Evolutionary conservation across 108 stramenopile genomes (phyloP), one percentile per base, ranked within the genome.

Genomic region (Skeletonema marinoi): DNA sequence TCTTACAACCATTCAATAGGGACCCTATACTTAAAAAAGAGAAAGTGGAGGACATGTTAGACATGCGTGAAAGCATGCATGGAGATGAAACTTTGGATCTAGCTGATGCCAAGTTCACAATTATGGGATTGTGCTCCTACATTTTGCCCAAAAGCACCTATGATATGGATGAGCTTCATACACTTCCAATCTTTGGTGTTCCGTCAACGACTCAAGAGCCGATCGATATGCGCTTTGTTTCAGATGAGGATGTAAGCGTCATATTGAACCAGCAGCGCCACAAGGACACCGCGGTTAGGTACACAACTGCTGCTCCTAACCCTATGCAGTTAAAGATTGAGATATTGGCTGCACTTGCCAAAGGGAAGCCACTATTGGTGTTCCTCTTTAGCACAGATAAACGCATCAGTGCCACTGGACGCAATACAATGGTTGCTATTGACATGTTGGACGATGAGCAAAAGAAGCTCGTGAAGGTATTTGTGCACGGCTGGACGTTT

Each of bases 251-350:
- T 51, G 30, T 60, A 16, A 42, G 68, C 32, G 56, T 39, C 17
- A 60, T 58, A 11, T 74, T 81, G 35, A 81, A 81, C 44, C 19
- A 32, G 31, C 80, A 81, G 41, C 74, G 80, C 7, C 66, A 81
- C 21, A 41, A 51, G 9, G n/a, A 70, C 4, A 70, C 80, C 11
- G 80, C 80, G 14, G 63, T 48, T 54, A 67, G 61, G 19, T 75
- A 75, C 36, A 75, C 80, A 13, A 75, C 80, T 19, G 80, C 80
- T 14, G 74, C 80, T 13, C 64, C 74, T 14, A 75, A 68, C 62
- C 80, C 80, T 32, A 81, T 81, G 80, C 80, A 81, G 70, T 56
- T 81, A 35, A 81, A 81, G 46, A 81, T 81, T 54, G 80, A 81
- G 65, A 19, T 81, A 8, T 25, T 81, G 19, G 54, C 44, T 8